phyloP scores from a whole-genome alignment of 2,329 filamentous ascomycete genomes.

The Fusarium solani-melongenae region DNA sequence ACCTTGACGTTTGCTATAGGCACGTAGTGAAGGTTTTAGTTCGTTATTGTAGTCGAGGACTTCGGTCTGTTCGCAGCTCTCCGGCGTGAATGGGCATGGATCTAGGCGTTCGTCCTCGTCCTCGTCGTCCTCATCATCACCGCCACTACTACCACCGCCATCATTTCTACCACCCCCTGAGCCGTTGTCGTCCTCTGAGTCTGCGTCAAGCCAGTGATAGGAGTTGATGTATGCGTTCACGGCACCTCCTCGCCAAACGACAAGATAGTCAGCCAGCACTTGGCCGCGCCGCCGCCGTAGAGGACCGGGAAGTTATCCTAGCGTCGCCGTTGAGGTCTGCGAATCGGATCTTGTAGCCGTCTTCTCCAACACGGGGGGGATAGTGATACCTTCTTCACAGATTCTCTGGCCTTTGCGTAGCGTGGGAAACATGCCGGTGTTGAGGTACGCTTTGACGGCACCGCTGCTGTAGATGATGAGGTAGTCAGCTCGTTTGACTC shows the following conservation, averaged over 20 bases:
- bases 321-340: neutral
- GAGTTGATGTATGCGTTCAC: constrained; percentile 12
- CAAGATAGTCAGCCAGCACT: constrained; percentile 8
- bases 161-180: neutral
- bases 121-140: neutral
- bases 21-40: neutral
- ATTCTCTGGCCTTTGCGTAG: neutral
- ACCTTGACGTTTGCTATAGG: too few relatives aligned
- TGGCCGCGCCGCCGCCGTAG: neutral
- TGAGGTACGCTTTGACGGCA: constrained; percentile 6
- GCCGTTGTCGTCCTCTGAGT: neutral
- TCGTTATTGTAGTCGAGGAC: neutral
- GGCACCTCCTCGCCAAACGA: neutral
- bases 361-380: too few relatives aligned
- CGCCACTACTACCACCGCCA: neutral
- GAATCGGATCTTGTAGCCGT: neutral
- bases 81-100: neutral
- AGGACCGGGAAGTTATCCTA: neutral
- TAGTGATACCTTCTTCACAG: too few relatives aligned
- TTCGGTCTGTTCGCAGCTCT: neutral
- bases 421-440: neutral
- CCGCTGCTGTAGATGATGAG: neutral
- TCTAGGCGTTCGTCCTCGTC: neutral
- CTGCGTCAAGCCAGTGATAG: neutral
- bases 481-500: neutral